A percentile compares a stretch with the other conserved stretches of the same genome.
Conservation (phyloP, 768 basidiomycete genomes). For the Lactarius sanguifluus region DNA sequence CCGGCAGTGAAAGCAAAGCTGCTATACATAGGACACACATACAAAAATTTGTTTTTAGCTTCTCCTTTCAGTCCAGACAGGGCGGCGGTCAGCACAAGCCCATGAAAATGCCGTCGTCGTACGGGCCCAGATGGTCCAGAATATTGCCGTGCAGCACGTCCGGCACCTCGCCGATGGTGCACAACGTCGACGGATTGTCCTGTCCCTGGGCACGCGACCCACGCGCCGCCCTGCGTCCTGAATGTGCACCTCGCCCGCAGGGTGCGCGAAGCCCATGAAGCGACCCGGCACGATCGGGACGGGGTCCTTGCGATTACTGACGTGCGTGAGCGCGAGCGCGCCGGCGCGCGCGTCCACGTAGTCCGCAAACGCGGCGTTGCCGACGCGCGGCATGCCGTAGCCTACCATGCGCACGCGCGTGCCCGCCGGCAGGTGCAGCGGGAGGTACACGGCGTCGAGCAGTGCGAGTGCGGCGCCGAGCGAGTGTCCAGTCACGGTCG, state of each 20-base stretch:
- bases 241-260: constrained; percentile 29
- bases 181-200: constrained; percentile 23
- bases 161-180: constrained; percentile 20
- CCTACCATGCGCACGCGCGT: constrained; percentile 45
- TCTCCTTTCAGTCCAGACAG: no score
- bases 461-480: constrained; percentile 35
- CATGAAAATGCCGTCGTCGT: constrained; percentile 23
- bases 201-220: constrained; percentile 19
- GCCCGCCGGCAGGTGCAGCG: constrained; percentile 34
- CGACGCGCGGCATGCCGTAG: constrained; percentile 53
- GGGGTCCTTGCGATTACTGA: constrained; percentile 30
- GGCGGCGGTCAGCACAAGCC: constrained; percentile 7
- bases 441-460: constrained; percentile 36
- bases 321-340: constrained; percentile 14
- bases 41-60: no score
- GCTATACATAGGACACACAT: background rate
- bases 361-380: constrained; percentile 49
- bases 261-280: constrained; percentile 27
- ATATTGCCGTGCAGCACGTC: background rate
- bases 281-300: constrained; percentile 27
- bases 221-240: constrained; percentile 5
- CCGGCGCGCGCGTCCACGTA: constrained; percentile 27
- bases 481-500: constrained; percentile 36
- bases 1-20: background rate
- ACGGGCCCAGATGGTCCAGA: constrained; percentile 24